phyloP scores from a whole-genome alignment of 306 rosid species.

The Castanea sativa region DNA sequence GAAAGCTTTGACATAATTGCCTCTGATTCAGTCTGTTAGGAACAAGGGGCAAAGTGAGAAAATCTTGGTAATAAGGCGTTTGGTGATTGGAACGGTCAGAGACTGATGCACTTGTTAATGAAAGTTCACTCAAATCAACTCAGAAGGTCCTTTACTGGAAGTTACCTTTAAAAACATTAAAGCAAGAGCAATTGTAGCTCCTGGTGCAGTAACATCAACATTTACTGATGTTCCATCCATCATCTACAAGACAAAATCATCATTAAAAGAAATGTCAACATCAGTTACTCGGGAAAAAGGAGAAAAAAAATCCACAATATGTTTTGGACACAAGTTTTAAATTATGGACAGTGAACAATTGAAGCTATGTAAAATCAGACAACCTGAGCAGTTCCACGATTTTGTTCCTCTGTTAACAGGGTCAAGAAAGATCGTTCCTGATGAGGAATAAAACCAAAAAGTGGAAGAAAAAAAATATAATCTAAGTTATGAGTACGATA shows the following conservation, averaged over 20 bases:
- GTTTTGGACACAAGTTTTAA: conserved; percentile 8
- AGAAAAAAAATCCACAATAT: neutral
- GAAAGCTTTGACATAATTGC: conserved; percentile 80
- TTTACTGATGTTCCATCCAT: conserved; percentile 86
- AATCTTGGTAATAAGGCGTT: conserved; percentile 7
- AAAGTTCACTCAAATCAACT: conserved; percentile 25
- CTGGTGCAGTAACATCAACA: conserved; percentile 94
- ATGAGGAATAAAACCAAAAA: conserved; percentile 23
- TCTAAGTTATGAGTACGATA: conserved; percentile 18
- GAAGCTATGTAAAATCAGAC: conserved; percentile 20
- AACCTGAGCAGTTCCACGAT: conserved; percentile 77
- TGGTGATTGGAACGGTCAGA: conserved; percentile 10
- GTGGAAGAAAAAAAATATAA: conserved; percentile 11
- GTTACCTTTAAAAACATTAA: conserved; percentile 89
- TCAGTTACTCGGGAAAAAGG: conserved; percentile 20
- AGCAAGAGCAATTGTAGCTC: conserved; percentile 89
- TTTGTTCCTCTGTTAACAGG: conserved; percentile 58
- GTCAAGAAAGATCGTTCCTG: conserved; percentile 71
- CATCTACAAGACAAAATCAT: conserved; percentile 51
- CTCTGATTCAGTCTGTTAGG: conserved; percentile 82
- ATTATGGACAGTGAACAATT: neutral
- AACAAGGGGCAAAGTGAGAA: conserved; percentile 31
- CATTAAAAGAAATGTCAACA: conserved; percentile 10
- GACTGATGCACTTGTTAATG: conserved; percentile 14
- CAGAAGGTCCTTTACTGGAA: conserved; percentile 16